A percentile compares a stretch with the other conserved stretches of the same genome.
Conservation (phyloP, 2,329 filamentous ascomycete species). For the Colletotrichum navitas region DNA sequence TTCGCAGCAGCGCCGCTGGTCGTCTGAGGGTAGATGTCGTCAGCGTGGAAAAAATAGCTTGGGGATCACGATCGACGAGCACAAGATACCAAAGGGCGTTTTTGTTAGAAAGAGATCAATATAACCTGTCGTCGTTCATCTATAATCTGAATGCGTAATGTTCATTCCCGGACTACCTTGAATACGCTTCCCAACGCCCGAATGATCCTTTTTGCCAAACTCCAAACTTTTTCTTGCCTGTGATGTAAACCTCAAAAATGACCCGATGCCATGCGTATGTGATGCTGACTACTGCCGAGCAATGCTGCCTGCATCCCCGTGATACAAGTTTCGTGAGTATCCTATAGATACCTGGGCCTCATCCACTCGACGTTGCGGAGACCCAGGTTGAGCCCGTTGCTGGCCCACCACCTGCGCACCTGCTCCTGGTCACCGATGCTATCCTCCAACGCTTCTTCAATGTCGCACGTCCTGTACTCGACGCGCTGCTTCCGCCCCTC, state of each 20-base stretch:
- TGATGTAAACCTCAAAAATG: neutral
- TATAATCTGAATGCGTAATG: neutral
- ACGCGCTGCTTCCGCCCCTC: slow-evolving; percentile 73
- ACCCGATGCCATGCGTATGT: slow-evolving; percentile 16
- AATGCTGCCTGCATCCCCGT: slow-evolving; percentile 19
- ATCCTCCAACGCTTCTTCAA: slow-evolving; percentile 94
- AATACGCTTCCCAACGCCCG: neutral
- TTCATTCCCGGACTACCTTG: neutral
- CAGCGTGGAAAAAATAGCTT: neutral
- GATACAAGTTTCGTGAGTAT: slow-evolving; percentile 15
- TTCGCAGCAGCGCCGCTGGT: slow-evolving; percentile 12
- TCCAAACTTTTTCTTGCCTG: slow-evolving; percentile 12
- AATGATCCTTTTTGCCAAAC: neutral
- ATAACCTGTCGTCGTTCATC: neutral
- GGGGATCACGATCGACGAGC: neutral
- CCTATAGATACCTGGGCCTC: slow-evolving; percentile 78
- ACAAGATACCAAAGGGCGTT: neutral
- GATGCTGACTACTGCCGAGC: slow-evolving; percentile 7
- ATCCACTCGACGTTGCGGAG: slow-evolving; percentile 91
- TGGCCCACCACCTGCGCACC: slow-evolving; percentile 89
- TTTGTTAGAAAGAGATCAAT: neutral
- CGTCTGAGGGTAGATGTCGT: neutral
- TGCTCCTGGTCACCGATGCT: slow-evolving; percentile 79
- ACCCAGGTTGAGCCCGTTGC: slow-evolving; percentile 84
- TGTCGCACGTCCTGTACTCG: slow-evolving; percentile 94